Conservation (phyloP, 2,329 filamentous ascomycete genomes). For the Exophiala phaeomuriformis region DNA sequence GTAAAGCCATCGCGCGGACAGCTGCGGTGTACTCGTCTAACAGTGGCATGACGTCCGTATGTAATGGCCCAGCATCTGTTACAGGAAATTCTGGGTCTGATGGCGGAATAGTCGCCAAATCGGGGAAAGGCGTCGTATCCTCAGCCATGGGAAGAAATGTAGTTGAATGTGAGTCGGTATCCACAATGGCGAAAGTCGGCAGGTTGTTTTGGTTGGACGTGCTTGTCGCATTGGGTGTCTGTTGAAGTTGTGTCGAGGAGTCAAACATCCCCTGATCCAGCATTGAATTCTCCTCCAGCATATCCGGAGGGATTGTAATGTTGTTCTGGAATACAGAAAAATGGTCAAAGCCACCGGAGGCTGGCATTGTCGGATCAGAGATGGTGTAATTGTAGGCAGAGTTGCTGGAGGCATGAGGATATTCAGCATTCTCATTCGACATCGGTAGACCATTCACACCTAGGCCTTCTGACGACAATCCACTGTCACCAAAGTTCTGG, state of each 20-base stretch:
- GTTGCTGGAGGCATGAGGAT: conserved; percentile 1
- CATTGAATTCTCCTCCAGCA: conserved; percentile 9
- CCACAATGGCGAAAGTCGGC: conserved; percentile 14
- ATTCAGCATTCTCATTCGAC: conserved; percentile 1
- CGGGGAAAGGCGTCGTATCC: not conserved
- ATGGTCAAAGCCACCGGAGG: conserved; percentile 5
- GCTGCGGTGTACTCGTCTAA: conserved; percentile 15
- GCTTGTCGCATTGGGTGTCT: not conserved
- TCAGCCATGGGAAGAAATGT: not conserved
- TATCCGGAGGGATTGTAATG: conserved; percentile 1
- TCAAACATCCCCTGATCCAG: conserved; percentile 7
- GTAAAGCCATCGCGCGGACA: conserved; percentile 6
- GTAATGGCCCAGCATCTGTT: conserved; percentile 9
- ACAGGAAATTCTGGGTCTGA: not conserved
- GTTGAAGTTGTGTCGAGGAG: not conserved
- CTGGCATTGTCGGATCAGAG: conserved; percentile 1
- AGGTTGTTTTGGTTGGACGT: conserved; percentile 2
- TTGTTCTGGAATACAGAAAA: not conserved
- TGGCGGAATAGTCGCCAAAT: not conserved
- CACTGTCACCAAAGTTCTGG: conserved; percentile 1
- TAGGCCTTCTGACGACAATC: conserved; percentile 1
- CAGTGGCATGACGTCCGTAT: conserved; percentile 16
- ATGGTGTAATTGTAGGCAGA: conserved; percentile 6
- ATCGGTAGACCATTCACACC: not conserved
- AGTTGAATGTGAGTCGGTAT: conserved; percentile 5